These are phyloP conservation scores for Sugiyamaella japonica DNA, from an alignment of 1,139 yeast genomes.

Conservation along the genomic window DNA sequence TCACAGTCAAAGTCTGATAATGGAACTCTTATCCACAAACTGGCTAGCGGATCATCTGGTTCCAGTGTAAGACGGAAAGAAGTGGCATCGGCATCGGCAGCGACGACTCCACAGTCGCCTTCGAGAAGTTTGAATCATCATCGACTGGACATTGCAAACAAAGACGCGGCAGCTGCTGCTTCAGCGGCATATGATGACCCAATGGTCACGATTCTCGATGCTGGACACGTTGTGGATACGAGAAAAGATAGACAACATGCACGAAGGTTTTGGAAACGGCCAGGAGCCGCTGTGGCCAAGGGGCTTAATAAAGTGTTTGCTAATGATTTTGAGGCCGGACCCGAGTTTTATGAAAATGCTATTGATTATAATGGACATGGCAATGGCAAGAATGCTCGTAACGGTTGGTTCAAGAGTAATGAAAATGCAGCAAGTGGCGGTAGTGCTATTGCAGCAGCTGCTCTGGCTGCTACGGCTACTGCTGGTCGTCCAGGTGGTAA, in stretches of 20 bases:
- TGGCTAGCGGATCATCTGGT: neutral
- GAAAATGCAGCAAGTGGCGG: slow-evolving; percentile 5
- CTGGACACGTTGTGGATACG: slow-evolving; percentile 16
- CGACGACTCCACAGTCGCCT: slow-evolving; percentile 12
- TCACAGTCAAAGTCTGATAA: slow-evolving; percentile 8
- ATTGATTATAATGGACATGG: slow-evolving; percentile 1
- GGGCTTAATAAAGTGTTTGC: slow-evolving; percentile 42
- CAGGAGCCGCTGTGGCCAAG: slow-evolving; percentile 43
- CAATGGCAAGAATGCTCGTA: slow-evolving; percentile 9
- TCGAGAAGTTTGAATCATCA: neutral
- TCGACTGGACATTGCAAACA: neutral
- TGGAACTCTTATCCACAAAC: slow-evolving; percentile 1
- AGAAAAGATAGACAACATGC: slow-evolving; percentile 11
- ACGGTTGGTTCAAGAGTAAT: slow-evolving; percentile 23
- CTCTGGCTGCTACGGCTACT: slow-evolving; percentile 13
- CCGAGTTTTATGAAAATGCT: slow-evolving; percentile 23
- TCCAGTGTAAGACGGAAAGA: slow-evolving; percentile 9
- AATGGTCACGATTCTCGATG: slow-evolving; percentile 38
- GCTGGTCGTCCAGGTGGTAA: slow-evolving; percentile 10
- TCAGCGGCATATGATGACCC: slow-evolving; percentile 36
- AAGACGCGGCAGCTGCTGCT: neutral
- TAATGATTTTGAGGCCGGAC: slow-evolving; percentile 27
- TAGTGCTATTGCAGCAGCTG: slow-evolving; percentile 7
- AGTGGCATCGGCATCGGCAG: no score
- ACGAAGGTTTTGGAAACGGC: slow-evolving; percentile 41